A percentile compares a stretch with the other conserved stretches of the same genome.
Conservation (phyloP, 2,329 filamentous ascomycete species). For the Xylariaceae sp. region DNA sequence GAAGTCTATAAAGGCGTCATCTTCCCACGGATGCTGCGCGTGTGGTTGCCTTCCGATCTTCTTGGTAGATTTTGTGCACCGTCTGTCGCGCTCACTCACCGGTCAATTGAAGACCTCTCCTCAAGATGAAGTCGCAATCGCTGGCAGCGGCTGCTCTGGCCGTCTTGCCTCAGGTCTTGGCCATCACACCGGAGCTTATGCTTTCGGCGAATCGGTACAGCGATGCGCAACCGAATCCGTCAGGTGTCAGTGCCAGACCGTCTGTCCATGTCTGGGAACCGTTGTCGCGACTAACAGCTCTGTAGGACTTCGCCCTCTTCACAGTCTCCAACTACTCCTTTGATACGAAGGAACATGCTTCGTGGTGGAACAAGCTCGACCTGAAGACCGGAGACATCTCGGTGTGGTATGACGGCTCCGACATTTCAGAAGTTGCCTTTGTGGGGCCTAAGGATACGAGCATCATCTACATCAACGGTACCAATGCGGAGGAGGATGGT, state of each 20-base stretch:
- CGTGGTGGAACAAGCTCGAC: constrained; percentile 61
- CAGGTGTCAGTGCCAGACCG: constrained; percentile 36
- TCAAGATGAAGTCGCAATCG: constrained; percentile 37
- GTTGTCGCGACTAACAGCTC: constrained; percentile 20
- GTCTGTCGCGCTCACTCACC: constrained; percentile 16
- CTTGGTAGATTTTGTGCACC: constrained; percentile 19
- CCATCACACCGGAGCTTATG: constrained; percentile 42
- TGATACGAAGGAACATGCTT: constrained; percentile 54
- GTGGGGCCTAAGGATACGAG: constrained; percentile 57
- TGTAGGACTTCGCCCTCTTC: constrained; percentile 52
- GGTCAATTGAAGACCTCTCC: constrained; percentile 23
- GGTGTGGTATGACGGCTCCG: constrained; percentile 57
- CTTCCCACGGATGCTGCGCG: constrained; percentile 3
- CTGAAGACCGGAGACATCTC: constrained; percentile 58
- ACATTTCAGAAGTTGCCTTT: constrained; percentile 63
- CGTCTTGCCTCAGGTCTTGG: constrained; percentile 35
- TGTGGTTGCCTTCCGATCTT: constrained; percentile 1
- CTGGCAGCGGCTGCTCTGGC: constrained; percentile 35
- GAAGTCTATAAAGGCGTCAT: constrained; percentile 24
- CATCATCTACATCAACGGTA: constrained; percentile 56
- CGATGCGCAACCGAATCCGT: constrained; percentile 41
- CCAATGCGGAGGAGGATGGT: constrained; percentile 51
- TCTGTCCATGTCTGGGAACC: background rate
- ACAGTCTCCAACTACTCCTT: constrained; percentile 65
- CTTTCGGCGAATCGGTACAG: constrained; percentile 43